Conservation (phyloP, 108 stramenopile species). For the Nitzschia putrida region DNA sequence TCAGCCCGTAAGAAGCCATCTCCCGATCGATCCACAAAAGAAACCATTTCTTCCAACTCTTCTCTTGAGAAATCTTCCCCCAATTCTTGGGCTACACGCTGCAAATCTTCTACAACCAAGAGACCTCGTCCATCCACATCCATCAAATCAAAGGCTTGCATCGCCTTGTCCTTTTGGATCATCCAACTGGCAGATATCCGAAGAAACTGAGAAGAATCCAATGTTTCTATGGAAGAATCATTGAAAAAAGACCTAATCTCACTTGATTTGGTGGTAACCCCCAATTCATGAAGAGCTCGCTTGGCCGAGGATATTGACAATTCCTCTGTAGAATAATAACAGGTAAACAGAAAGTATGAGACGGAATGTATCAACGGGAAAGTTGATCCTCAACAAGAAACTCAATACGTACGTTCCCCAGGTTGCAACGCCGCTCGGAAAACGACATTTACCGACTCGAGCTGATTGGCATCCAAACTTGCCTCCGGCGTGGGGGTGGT, state of each 20-base stretch:
- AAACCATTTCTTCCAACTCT: conserved; percentile 45
- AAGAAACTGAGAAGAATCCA: conserved; percentile 27
- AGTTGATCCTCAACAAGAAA: too few relatives aligned
- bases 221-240: conserved; percentile 10
- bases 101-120: conserved; percentile 46
- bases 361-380: too few relatives aligned
- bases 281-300: conserved; percentile 18
- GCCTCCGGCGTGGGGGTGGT: too few relatives aligned
- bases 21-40: conserved; percentile 33
- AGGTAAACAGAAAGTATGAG: neutral
- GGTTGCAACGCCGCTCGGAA: too few relatives aligned
- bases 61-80: conserved; percentile 39
- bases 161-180: conserved; percentile 35
- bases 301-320: conserved; percentile 20
- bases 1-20: conserved; percentile 29
- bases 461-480: too few relatives aligned
- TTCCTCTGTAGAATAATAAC: neutral
- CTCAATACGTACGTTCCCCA: too few relatives aligned
- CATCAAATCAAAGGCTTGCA: conserved; percentile 38
- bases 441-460: too few relatives aligned
- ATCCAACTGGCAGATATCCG: conserved; percentile 24
- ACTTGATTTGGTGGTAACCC: conserved; percentile 6
- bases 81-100: conserved; percentile 42
- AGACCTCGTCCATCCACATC: conserved; percentile 45
- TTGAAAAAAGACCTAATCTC: conserved; percentile 34